Evolutionary conservation across 371 early-diverging fungal genomes (phyloP), one percentile per base, ranked within the genome.

Genomic region (Zychaea mexicana): DNA sequence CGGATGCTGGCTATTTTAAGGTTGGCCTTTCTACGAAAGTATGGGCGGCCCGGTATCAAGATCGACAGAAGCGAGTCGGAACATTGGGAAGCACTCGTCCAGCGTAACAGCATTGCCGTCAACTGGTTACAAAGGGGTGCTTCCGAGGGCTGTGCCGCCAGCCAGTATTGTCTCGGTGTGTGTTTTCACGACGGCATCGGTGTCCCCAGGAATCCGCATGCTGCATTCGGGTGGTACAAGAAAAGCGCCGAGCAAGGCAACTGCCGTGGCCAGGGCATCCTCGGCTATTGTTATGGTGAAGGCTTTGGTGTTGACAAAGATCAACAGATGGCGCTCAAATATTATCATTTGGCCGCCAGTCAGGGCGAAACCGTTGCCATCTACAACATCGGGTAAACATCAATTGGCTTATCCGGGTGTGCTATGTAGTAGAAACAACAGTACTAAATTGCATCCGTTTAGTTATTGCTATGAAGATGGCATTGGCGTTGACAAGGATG

Each of bases 401-500:
- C 4, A 17, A 12, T 42, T 42, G 7, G 13, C 33, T 33, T 33
- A 33, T 33, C 33, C 33, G 5, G 12, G 5, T 33, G 12, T 33
- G 5, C 33, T n/a, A n/a, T n/a, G n/a, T n/a, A n/a, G n/a, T n/a
- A n/a, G n/a, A n/a, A n/a, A n/a, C n/a, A n/a, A n/a, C n/a, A n/a
- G n/a, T n/a, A 36, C 36, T 36, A 36, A 36, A 1, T 36, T 36
- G 0, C 8, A 2, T 36, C 2, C 8, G 15, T 36, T 36, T 10
- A 42, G 90, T 0, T 88, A 91, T 68, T 91, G 92, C 61, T 94
- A 92, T 67, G 92, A 94, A 69, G 88, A 92, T 32, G 96, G 95
- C 22, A 78, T 90, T 33, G 94, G 93, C 19, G 86, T 90, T 5
- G 81, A 85, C 57, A 84, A 85, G 68, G 76, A 92, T 58, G 70